Evolutionary conservation across 345 rosid species (phyloP), one percentile per base, ranked within the genome.

Genomic region (Passiflora organensis): DNA sequence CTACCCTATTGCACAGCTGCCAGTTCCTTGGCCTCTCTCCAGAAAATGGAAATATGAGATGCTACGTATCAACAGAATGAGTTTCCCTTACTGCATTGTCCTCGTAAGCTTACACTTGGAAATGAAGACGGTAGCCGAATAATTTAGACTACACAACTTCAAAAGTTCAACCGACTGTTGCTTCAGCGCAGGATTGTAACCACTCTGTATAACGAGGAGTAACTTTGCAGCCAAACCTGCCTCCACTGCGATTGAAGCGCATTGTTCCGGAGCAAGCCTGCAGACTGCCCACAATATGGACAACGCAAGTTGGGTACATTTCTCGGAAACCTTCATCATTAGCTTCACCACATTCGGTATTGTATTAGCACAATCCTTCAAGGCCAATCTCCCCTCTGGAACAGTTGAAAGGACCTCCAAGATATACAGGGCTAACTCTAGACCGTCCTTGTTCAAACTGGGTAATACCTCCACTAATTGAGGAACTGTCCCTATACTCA

Each of bases 31-130:
- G 41, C 34, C 58, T 47, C 37, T 25, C 54, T 34, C 54, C 28
- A 55, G 11, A 13, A 24, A 37, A 19, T 8, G 46, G 32, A 2
- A 20, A 8, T 28, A 28, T 28, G 8, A 50, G 11, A 48, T 43
- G 4, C 45, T 46, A 22, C 23, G 21, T 55, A 56, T 61, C 51
- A 53, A 65, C 67, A 67, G 54, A 14, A 51, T 41, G 5, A 32
- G 10, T 39, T 48, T 45, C 59, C 48, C 70, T 69, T 62, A 63
- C 45, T 69, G 68, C 19, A 69, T 62, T n/a, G 65, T 63, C 53
- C 46, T 63, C 13, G 69, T 69, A 23, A 69, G 68, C 73, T 58
- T 69, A 45, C 68, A 69, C 60, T 69, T 54, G 44, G 73, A 69
- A 58, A 63, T 58, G 64, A 63, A 63, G 45, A 57, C 47, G 5